Conservation (phyloP, 345 rosid species). For the Moringa oleifera region DNA sequence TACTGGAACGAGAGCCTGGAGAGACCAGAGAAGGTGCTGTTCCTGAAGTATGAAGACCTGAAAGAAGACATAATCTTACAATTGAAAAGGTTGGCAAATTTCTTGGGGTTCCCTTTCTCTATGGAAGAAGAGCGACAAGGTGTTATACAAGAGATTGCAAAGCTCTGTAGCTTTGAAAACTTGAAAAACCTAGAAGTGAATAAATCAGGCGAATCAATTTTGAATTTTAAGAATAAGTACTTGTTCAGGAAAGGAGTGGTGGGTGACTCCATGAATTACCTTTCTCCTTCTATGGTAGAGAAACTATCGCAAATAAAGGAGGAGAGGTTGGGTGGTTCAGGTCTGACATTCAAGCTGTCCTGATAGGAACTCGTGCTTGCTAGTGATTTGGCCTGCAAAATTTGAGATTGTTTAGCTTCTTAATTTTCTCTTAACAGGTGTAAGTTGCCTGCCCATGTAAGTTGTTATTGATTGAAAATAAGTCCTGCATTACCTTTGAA, state of each 20-base stretch:
- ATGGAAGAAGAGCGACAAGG: constrained; percentile 35
- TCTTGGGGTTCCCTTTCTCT: constrained; percentile 39
- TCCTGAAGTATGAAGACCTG: constrained; percentile 41
- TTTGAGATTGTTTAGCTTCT: too few relatives aligned
- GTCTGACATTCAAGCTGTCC: constrained; percentile 35
- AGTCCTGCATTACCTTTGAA: too few relatives aligned
- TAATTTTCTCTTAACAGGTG: too few relatives aligned
- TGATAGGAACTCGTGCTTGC: too few relatives aligned
- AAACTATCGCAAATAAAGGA: constrained; percentile 30
- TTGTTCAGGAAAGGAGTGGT: constrained; percentile 47
- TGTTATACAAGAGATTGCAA: constrained; percentile 27
- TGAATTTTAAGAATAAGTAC: constrained; percentile 34
- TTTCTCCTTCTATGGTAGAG: constrained; percentile 35
- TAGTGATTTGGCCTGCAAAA: too few relatives aligned
- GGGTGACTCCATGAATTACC: constrained; percentile 43
- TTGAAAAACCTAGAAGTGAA: constrained; percentile 40
- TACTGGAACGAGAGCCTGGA: constrained; percentile 40
- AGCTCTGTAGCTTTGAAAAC: constrained; percentile 42
- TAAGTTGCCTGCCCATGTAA: too few relatives aligned
- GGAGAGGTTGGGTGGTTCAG: constrained; percentile 41
- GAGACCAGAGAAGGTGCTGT: constrained; percentile 37
- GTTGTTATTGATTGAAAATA: too few relatives aligned
- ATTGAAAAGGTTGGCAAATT: constrained; percentile 33
- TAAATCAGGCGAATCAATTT: constrained; percentile 34
- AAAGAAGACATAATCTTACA: constrained; percentile 26